These are phyloP conservation scores for Chaetomium strumarium DNA, from an alignment of 2,329 filamentous ascomycete genomes.

Conservation along the genomic window DNA sequence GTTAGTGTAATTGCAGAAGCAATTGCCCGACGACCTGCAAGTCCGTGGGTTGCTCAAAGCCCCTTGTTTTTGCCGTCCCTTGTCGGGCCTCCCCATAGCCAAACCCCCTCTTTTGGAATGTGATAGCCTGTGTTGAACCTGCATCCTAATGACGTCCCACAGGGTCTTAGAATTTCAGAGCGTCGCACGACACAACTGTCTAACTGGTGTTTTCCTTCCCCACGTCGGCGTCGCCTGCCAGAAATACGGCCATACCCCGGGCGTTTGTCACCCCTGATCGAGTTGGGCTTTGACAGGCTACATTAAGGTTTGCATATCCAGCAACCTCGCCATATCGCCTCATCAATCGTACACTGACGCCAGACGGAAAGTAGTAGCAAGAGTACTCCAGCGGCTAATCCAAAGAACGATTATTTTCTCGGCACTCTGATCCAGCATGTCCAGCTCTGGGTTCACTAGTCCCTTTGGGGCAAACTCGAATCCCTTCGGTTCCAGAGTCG, in stretches of 20 bases:
- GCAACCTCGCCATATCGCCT: too few species aligned
- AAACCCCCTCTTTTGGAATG: neutral
- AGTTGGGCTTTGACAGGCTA: too few species aligned
- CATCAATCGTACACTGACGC: too few species aligned
- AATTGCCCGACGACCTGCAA: constrained; percentile 16
- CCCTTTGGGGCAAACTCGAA: constrained; percentile 62
- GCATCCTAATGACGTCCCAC: constrained; percentile 5
- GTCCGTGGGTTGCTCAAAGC: constrained; percentile 11
- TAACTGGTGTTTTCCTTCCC: neutral
- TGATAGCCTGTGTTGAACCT: constrained; percentile 6
- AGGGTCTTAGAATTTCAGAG: neutral
- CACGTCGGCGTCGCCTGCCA: neutral
- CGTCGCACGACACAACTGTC: neutral
- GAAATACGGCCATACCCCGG: neutral
- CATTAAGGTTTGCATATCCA: too few species aligned
- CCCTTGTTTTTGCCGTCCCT: constrained; percentile 11
- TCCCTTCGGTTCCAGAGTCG: constrained; percentile 59
- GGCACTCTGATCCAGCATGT: constrained; percentile 45
- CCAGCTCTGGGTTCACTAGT: constrained; percentile 70
- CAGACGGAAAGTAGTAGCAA: neutral
- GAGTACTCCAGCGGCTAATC: neutral
- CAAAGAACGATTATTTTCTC: neutral
- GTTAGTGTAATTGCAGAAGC: constrained; percentile 2
- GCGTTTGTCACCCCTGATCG: too few species aligned
- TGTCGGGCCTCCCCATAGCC: constrained; percentile 14